These are phyloP conservation scores for Xylariaceae sp. DNA, from an alignment of 2,329 filamentous ascomycete species.

Conservation along the genomic window DNA sequence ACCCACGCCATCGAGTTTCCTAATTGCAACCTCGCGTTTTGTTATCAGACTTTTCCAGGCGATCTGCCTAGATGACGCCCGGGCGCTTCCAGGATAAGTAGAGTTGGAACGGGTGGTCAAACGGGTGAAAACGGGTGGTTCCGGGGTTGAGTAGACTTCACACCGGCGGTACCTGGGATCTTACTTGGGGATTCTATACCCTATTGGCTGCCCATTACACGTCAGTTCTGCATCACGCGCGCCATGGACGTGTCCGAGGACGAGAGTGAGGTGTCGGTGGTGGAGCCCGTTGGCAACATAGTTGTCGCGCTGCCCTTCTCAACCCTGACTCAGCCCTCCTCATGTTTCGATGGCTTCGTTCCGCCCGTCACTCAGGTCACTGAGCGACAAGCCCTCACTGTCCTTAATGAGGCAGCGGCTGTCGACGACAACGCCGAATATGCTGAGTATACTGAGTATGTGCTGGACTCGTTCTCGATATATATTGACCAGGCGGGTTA, in stretches of 20 bases:
- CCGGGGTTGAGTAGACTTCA: conserved; percentile 59
- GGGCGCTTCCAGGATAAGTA: conserved; percentile 61
- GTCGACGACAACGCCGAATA: conserved; percentile 8
- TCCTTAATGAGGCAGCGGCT: conserved; percentile 24
- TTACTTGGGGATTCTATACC: background rate
- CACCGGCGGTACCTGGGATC: conserved; percentile 71
- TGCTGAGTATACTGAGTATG: conserved; percentile 42
- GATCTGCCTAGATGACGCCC: background rate
- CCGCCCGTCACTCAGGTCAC: conserved; percentile 22
- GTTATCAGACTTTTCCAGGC: background rate
- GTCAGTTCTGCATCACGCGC: background rate
- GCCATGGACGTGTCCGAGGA: background rate
- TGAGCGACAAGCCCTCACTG: conserved; percentile 33
- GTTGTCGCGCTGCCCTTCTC: conserved; percentile 23
- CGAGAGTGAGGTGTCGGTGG: background rate
- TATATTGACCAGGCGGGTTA: conserved; percentile 40
- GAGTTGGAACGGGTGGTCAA: conserved; percentile 61
- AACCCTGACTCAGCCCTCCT: conserved; percentile 25
- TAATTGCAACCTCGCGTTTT: background rate
- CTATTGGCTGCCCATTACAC: background rate
- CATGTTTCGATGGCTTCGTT: conserved; percentile 28
- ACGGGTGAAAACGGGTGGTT: conserved; percentile 62
- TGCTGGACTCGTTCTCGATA: conserved; percentile 53
- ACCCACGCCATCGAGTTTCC: background rate
- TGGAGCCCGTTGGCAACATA: background rate